These are phyloP conservation scores for Phytophthora sp. DNA, from an alignment of 352 stramenopile species.

Conservation along the genomic window DNA sequence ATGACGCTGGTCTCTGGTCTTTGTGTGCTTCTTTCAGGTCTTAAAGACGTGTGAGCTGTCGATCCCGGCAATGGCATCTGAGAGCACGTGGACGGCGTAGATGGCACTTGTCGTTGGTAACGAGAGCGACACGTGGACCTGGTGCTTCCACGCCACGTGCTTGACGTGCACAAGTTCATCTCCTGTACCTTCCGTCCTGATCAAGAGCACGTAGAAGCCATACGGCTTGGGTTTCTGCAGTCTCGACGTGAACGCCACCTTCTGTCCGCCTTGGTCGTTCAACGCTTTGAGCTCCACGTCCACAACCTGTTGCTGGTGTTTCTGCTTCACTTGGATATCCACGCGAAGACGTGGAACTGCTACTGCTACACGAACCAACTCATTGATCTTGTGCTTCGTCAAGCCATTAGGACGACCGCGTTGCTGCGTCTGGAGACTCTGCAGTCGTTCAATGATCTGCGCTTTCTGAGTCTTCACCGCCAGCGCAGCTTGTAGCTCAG, in stretches of 20 bases:
- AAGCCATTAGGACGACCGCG: constrained; percentile 23
- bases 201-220: constrained; percentile 76
- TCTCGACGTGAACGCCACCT: constrained; percentile 45
- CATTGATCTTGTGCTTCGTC: constrained; percentile 48
- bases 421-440: constrained; percentile 29
- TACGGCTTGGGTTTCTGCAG: constrained; percentile 75
- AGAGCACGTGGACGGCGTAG: constrained; percentile 51
- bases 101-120: constrained; percentile 20
- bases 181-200: constrained; percentile 14
- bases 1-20: no score
- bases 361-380: constrained; percentile 53
- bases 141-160: constrained; percentile 60
- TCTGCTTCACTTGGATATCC: constrained; percentile 26
- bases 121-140: constrained; percentile 41
- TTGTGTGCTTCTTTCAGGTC: no score
- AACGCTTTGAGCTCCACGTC: constrained; percentile 47
- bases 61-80: constrained; percentile 61
- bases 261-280: constrained; percentile 38
- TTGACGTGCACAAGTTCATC: constrained; percentile 61
- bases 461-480: constrained; percentile 37
- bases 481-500: constrained; percentile 45
- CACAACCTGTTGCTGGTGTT: constrained; percentile 33
- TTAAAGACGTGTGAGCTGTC: constrained; percentile 36
- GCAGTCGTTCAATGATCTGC: constrained; percentile 42
- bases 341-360: constrained; percentile 52